Percentiles rank a stretch among this genome's conserved stretches.
phyloP scores from a whole-genome alignment of 2,329 filamentous ascomycete genomes.

The Aspergillus thermomutatus region DNA sequence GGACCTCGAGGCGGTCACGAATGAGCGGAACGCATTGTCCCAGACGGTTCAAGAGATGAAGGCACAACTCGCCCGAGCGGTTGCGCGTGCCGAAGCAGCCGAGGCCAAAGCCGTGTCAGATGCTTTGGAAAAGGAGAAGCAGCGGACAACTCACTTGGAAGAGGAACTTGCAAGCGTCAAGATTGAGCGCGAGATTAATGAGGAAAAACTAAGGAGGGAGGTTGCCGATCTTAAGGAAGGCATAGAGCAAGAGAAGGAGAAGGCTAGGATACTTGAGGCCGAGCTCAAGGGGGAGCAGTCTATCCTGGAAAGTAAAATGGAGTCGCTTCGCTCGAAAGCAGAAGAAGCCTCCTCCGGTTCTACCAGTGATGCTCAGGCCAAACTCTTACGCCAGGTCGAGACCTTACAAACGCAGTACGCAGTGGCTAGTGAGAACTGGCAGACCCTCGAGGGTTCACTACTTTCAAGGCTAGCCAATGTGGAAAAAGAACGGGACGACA shows the following conservation, averaged over 20 bases:
- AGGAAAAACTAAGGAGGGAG: constrained; percentile 67
- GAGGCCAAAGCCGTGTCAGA: constrained; percentile 66
- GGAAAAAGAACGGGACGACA: constrained; percentile 89
- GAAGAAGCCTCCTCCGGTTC: constrained; percentile 86
- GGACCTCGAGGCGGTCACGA: constrained; percentile 59
- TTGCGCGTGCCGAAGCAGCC: constrained; percentile 63
- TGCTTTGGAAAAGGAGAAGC: constrained; percentile 64
- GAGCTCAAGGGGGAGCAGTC: constrained; percentile 77
- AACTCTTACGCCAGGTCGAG: constrained; percentile 89
- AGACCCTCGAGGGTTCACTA: constrained; percentile 86
- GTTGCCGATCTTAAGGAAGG: constrained; percentile 71
- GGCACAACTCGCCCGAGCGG: constrained; percentile 64
- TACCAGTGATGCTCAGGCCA: constrained; percentile 79
- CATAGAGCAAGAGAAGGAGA: constrained; percentile 68
- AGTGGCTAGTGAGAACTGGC: constrained; percentile 94
- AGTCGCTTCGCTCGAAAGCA: constrained; percentile 76
- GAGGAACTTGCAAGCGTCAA: constrained; percentile 63
- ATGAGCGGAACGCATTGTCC: constrained; percentile 62
- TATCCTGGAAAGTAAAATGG: constrained; percentile 81
- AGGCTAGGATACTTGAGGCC: constrained; percentile 63
- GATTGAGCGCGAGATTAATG: constrained; percentile 72
- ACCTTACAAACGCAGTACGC: constrained; percentile 94
- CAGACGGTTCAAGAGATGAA: constrained; percentile 66
- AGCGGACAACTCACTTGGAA: constrained; percentile 52
- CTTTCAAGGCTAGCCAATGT: constrained; percentile 71